Conservation (phyloP, 495 filamentous ascomycete species). For the Letharia columbiana region DNA sequence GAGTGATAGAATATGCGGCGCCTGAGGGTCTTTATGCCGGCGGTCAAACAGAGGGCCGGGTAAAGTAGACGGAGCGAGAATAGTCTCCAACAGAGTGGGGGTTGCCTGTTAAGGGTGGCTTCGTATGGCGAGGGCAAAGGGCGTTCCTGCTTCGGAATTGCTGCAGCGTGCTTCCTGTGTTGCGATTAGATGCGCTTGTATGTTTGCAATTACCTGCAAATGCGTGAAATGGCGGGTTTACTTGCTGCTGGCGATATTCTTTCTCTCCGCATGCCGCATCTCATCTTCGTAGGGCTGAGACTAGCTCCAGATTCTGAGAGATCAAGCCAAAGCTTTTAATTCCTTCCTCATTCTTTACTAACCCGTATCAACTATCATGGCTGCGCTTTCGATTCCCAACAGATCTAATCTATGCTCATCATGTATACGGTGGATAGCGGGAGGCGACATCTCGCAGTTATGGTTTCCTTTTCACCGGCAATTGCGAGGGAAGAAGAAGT, state of each 20-base stretch:
- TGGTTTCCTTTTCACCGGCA: slow-evolving; percentile 32
- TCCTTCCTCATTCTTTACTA: not conserved
- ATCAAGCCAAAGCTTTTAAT: not conserved
- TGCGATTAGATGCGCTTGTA: not conserved
- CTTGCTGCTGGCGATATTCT: not conserved
- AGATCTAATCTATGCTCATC: slow-evolving; percentile 22
- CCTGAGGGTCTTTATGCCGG: not conserved
- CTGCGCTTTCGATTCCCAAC: not conserved
- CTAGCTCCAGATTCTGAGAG: not conserved
- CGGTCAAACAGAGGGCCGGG: not conserved
- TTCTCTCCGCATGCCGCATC: not conserved
- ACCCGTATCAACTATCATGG: not conserved
- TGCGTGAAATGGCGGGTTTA: not conserved
- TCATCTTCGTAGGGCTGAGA: not conserved
- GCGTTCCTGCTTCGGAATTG: not conserved
- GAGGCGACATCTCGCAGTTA: slow-evolving; percentile 12
- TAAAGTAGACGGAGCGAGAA: not conserved
- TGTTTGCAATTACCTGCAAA: not conserved
- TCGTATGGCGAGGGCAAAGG: not conserved
- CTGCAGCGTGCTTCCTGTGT: not conserved
- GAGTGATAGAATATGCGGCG: not conserved
- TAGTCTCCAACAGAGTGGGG: not conserved
- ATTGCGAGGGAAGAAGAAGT: slow-evolving; percentile 46
- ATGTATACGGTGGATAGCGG: slow-evolving; percentile 24
- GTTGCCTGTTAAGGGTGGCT: not conserved